Percentiles rank a stretch among this genome's conserved stretches.
Evolutionary conservation across 179 eudicot species (phyloP).

Genomic region (Gypsophila paniculata): DNA sequence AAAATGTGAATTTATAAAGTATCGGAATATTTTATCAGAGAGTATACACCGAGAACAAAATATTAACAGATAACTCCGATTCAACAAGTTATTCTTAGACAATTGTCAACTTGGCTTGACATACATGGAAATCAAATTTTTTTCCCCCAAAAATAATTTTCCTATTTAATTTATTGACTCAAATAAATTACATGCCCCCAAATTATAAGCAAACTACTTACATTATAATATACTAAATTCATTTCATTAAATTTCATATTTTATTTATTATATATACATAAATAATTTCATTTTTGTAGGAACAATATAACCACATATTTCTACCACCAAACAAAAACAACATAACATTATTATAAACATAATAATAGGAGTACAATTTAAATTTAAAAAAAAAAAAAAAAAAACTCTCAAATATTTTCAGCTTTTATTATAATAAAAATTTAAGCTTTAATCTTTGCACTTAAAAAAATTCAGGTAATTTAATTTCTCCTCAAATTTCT

Average conservation of each 20-base stretch:
- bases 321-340: slow-evolving; percentile 22
- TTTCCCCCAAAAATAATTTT: background rate
- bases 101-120: slow-evolving; percentile 27
- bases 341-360: background rate
- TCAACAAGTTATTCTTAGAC: slow-evolving; percentile 34
- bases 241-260: background rate
- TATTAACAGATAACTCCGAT: slow-evolving; percentile 18
- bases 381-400: background rate
- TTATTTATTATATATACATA: background rate
- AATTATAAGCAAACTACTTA: slow-evolving; percentile 18
- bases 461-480: slow-evolving; percentile 19
- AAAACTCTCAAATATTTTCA: background rate
- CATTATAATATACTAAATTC: background rate
- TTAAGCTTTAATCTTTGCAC: slow-evolving; percentile 1
- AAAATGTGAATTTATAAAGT: background rate
- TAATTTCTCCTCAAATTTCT: slow-evolving; percentile 7
- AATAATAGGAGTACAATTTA: no score
- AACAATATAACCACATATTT: background rate
- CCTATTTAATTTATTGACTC: background rate
- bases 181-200: slow-evolving; percentile 11
- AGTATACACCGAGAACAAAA: slow-evolving; percentile 19
- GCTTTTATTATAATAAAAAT: background rate
- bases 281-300: background rate
- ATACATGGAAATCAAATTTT: background rate
- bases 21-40: no score